Base-by-base conservation (phyloP, 2,329 filamentous ascomycete species). In the Penicillium sp. region DNA sequence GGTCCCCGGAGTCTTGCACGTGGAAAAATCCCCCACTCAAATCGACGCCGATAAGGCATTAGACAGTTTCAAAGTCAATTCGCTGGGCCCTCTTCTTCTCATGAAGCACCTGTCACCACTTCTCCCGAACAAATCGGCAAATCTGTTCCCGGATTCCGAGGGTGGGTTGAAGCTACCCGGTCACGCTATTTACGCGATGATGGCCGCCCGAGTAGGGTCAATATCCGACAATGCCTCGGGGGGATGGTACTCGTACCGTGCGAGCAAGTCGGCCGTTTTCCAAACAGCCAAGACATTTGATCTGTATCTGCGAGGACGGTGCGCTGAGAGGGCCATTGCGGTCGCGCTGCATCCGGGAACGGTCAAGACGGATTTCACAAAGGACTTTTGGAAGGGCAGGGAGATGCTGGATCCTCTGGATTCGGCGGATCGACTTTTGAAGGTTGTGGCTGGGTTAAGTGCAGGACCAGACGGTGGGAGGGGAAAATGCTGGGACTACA, bases 241-340 rank as follows among this genome's bases (percentile, higher is more conserved):
- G 2, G 88, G 88, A 0, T 93, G 88, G 88, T 94, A 89, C 66
- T 82, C 78, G 47, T 93, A 93, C 66, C 82, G 88, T 11, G 80
- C 84, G 6, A 84, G 80, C 45, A 94, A 93, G 67, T 81, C 86
- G 0, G 86, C 77, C 2, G 81, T 91, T 3, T 88, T 84, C 54
- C 84, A 84, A 60, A 49, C 89, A 9, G 80, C 81, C 6, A 86
- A 83, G 68, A 85, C 79, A 5, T 82, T 89, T 52, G 88, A 93
- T 64, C 75, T 85, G 27, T 79, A 83, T 61, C 68, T 93, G 29
- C 67, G 68, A 33, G 72, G 76, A 4, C 74, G 76, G 37, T 76
- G 78, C 49, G 81, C 76, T 0, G 77, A 79, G 0, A 81, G 79
- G 44, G 86, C 85, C 0, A 73, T 89, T 55, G 81, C 82, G 1